phyloP scores from a whole-genome alignment of 768 basidiomycete genomes.

The Lepiota venenata region DNA sequence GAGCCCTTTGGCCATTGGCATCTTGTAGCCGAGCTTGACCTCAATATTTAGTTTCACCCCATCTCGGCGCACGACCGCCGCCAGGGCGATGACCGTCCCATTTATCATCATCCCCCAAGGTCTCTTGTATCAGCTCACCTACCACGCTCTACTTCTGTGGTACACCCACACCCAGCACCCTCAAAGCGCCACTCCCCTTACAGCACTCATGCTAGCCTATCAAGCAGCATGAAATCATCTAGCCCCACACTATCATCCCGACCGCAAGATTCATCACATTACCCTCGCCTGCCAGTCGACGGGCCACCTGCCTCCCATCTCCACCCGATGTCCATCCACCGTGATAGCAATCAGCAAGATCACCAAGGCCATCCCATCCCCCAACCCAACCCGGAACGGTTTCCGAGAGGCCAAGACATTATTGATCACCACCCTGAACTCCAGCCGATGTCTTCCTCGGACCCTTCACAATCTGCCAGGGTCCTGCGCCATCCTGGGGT shows the following conservation, averaged over 20 bases:
- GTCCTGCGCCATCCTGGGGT: constrained; percentile 20
- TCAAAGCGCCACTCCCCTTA: background rate
- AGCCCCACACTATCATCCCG: background rate
- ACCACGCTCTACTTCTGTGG: background rate
- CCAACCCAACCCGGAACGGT: background rate
- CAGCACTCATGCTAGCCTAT: background rate
- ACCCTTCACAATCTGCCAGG: background rate
- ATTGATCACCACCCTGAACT: constrained; percentile 1
- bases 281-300: background rate
- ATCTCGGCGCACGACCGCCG: background rate
- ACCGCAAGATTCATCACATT: background rate
- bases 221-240: background rate
- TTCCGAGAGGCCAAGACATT: constrained; percentile 2
- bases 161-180: background rate
- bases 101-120: background rate
- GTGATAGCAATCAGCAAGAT: constrained; percentile 2
- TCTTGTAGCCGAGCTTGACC: too few species aligned
- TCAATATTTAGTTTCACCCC: too few species aligned
- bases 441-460: constrained; percentile 1
- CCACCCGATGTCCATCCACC: background rate
- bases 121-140: background rate
- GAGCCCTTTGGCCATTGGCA: background rate
- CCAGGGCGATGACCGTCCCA: background rate
- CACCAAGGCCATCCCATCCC: background rate
- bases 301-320: background rate